Percentiles rank a stretch among this genome's conserved stretches.
Evolutionary conservation across 768 basidiomycete species (phyloP).

Genomic region (Pisolithus marmoratus): DNA sequence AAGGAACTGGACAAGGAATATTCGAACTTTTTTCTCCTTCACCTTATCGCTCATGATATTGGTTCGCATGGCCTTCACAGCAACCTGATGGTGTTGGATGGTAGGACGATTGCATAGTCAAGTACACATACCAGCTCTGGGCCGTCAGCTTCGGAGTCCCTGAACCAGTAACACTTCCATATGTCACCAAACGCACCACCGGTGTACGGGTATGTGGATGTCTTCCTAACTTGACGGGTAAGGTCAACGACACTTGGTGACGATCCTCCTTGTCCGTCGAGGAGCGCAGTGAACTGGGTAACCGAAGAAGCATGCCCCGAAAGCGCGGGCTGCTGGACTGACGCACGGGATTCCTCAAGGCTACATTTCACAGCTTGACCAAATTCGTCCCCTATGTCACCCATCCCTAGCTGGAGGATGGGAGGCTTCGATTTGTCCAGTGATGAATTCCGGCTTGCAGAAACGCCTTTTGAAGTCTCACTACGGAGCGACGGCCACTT

Average conservation of each 20-base stretch:
- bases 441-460: background rate
- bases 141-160: background rate
- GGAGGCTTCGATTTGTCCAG: background rate
- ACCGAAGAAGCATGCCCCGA: background rate
- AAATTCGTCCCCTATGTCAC: background rate
- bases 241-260: background rate
- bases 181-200: background rate
- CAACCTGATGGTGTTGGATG: conserved; percentile 10
- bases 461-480: background rate
- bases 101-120: background rate
- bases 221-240: background rate
- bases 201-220: background rate
- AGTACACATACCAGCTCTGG: background rate
- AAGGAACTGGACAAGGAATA: background rate
- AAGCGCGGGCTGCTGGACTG: background rate
- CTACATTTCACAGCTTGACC: background rate
- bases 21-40: background rate
- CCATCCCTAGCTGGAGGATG: background rate
- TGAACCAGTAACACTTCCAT: conserved; percentile 1
- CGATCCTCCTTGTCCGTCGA: background rate
- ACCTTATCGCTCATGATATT: background rate
- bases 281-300: background rate
- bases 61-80: conserved; percentile 18
- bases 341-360: background rate
- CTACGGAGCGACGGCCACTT: background rate